Evolutionary conservation across 495 filamentous ascomycete species (phyloP).

Genomic region (Letharia lupina): DNA sequence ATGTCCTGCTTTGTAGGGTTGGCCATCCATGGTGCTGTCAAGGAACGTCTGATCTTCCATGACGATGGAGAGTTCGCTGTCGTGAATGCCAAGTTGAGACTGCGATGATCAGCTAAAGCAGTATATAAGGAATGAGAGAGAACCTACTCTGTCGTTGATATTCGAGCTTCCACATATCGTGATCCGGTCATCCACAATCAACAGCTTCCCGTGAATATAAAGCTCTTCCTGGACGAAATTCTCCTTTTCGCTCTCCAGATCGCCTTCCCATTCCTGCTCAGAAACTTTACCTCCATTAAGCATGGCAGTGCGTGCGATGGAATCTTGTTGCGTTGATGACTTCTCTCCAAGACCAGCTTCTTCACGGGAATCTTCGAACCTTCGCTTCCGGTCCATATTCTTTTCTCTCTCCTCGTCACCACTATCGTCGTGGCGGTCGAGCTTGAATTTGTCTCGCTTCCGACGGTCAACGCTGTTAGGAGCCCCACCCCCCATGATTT

Average conservation of each 20-base stretch:
- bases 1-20: slow-evolving; percentile 62
- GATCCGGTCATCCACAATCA: slow-evolving; percentile 75
- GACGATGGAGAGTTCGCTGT: slow-evolving; percentile 86
- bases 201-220: slow-evolving; percentile 83
- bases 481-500: slow-evolving; percentile 70
- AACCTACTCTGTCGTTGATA: slow-evolving; percentile 73
- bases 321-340: slow-evolving; percentile 46
- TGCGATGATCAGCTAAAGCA: slow-evolving; percentile 26
- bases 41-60: slow-evolving; percentile 79
- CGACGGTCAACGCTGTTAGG: slow-evolving; percentile 44
- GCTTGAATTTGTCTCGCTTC: slow-evolving; percentile 13
- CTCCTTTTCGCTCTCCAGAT: slow-evolving; percentile 62
- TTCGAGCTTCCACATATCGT: slow-evolving; percentile 84
- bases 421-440: slow-evolving; percentile 34
- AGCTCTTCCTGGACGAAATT: slow-evolving; percentile 93
- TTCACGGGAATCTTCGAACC: slow-evolving; percentile 53
- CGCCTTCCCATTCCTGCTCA: slow-evolving; percentile 65
- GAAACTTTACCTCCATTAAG: slow-evolving; percentile 53
- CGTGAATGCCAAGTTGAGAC: slow-evolving; percentile 81
- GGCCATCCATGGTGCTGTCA: slow-evolving; percentile 67
- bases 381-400: slow-evolving; percentile 46
- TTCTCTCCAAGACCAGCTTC: slow-evolving; percentile 37
- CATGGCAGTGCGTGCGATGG: slow-evolving; percentile 78
- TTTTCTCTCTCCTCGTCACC: slow-evolving; percentile 35
- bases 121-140: background rate